phyloP scores from a whole-genome alignment of 345 rosid species.

The Laguncularia racemosa region DNA sequence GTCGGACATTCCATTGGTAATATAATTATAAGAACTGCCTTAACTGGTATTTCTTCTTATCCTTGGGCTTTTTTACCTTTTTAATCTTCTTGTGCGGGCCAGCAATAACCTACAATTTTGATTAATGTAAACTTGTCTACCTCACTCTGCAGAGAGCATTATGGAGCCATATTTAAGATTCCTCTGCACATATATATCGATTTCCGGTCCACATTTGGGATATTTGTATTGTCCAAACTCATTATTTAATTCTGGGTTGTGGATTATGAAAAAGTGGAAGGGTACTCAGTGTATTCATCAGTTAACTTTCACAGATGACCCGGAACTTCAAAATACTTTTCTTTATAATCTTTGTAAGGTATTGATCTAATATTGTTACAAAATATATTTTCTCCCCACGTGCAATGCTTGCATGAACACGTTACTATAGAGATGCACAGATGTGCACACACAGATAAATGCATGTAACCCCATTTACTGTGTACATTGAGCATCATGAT shows the following conservation, averaged over 20 bases:
- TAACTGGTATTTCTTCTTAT: slow-evolving; percentile 49
- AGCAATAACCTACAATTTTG: slow-evolving; percentile 1
- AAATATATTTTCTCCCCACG: not conserved
- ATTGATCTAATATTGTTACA: slow-evolving; percentile 6
- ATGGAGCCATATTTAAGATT: slow-evolving; percentile 78
- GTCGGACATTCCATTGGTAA: slow-evolving; percentile 98
- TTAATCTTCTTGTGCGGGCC: not conserved
- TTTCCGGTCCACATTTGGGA: slow-evolving; percentile 95
- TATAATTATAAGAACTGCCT: slow-evolving; percentile 74
- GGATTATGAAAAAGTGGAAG: slow-evolving; percentile 89
- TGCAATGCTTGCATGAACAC: too few relatives aligned
- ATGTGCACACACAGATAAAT: too few relatives aligned
- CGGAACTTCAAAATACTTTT: slow-evolving; percentile 70
- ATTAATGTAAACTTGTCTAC: not conserved
- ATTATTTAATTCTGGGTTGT: slow-evolving; percentile 85
- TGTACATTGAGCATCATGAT: too few relatives aligned
- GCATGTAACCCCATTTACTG: too few relatives aligned
- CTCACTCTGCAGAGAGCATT: slow-evolving; percentile 49
- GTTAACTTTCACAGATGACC: slow-evolving; percentile 90
- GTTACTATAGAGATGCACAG: too few relatives aligned
- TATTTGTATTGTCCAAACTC: slow-evolving; percentile 92
- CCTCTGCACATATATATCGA: slow-evolving; percentile 67
- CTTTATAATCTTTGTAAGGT: slow-evolving; percentile 87
- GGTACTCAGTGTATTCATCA: slow-evolving; percentile 91
- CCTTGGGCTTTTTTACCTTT: slow-evolving; percentile 5